phyloP scores from a whole-genome alignment of 2,329 filamentous ascomycete genomes.

The Mollisiaceae sp. region DNA sequence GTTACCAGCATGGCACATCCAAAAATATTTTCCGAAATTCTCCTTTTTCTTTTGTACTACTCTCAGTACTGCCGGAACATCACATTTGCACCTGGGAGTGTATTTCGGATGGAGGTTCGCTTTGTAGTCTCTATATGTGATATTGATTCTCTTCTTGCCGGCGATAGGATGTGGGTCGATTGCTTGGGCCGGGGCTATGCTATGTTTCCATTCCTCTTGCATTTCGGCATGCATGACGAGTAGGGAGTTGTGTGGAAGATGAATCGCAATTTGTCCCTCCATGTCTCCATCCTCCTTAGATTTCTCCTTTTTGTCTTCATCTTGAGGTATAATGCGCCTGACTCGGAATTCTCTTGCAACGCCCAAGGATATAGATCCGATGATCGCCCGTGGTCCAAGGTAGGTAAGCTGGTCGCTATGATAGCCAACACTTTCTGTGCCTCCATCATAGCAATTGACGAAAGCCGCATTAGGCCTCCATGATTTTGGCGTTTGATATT shows the following conservation, averaged over 20 bases:
- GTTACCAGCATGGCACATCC: slow-evolving; percentile 87
- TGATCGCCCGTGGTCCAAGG: slow-evolving; percentile 84
- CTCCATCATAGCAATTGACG: slow-evolving; percentile 91
- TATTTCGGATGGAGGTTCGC: slow-evolving; percentile 74
- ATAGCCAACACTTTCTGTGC: slow-evolving; percentile 83
- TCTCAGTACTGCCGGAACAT: slow-evolving; percentile 69
- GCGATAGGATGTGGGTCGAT: slow-evolving; percentile 87
- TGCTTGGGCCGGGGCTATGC: slow-evolving; percentile 73
- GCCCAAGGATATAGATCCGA: slow-evolving; percentile 88
- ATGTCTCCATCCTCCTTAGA: slow-evolving; percentile 59
- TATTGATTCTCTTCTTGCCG: slow-evolving; percentile 82
- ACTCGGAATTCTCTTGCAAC: slow-evolving; percentile 94
- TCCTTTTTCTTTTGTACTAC: slow-evolving; percentile 81
- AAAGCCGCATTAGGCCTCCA: slow-evolving; percentile 92
- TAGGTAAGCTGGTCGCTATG: slow-evolving; percentile 95
- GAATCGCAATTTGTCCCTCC: slow-evolving; percentile 88
- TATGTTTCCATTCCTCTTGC: slow-evolving; percentile 97
- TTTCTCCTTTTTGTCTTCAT: slow-evolving; percentile 41
- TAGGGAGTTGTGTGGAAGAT: slow-evolving; percentile 92
- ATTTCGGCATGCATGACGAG: slow-evolving; percentile 97
- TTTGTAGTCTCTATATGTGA: slow-evolving; percentile 91
- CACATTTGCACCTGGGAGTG: slow-evolving; percentile 81
- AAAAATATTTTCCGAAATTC: slow-evolving; percentile 82
- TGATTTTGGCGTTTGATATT: slow-evolving; percentile 71
- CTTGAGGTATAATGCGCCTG: slow-evolving; percentile 71